Evolutionary conservation across 2,329 filamentous ascomycete genomes (phyloP).

Genomic region (Dothideomycetes sp.): DNA sequence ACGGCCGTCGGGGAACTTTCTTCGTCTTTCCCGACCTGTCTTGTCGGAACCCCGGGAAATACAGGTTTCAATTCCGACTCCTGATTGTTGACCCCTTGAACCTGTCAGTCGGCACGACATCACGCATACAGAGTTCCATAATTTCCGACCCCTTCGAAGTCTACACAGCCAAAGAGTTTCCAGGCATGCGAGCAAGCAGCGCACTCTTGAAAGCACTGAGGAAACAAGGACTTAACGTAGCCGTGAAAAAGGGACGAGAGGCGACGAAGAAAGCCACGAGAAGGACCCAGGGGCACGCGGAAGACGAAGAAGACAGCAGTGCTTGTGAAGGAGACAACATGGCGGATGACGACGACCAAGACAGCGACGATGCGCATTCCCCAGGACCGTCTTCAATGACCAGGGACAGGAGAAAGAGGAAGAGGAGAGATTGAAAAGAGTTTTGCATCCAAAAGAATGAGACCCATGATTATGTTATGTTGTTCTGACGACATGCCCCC

Average conservation of each 20-base stretch:
- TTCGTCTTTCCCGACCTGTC: constrained; percentile 80
- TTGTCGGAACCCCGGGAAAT: constrained; percentile 67
- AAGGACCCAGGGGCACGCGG: constrained; percentile 29
- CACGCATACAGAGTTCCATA: constrained; percentile 41
- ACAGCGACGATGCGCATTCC: constrained; percentile 10
- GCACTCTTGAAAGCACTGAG: constrained; percentile 64
- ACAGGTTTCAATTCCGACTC: constrained; percentile 63
- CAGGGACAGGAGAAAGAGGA: constrained; percentile 9
- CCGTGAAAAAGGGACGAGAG: constrained; percentile 78
- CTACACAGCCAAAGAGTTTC: constrained; percentile 78
- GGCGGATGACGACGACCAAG: constrained; percentile 73
- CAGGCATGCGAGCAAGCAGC: constrained; percentile 72
- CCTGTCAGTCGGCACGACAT: constrained; percentile 44
- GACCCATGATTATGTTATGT: too few species aligned
- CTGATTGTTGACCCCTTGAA: constrained; percentile 58
- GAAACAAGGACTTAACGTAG: constrained; percentile 72
- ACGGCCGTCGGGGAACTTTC: constrained; percentile 66
- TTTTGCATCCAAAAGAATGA: too few species aligned
- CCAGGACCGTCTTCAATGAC: background rate
- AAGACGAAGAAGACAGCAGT: constrained; percentile 32
- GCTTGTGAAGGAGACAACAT: constrained; percentile 32
- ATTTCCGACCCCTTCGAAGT: constrained; percentile 68
- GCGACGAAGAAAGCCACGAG: constrained; percentile 29
- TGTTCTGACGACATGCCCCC: constrained; percentile 3
- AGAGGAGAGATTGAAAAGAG: constrained; percentile 13